Evolutionary conservation across 805 yeast species (phyloP).

Genomic region (Yamadazyma nakazawae): DNA sequence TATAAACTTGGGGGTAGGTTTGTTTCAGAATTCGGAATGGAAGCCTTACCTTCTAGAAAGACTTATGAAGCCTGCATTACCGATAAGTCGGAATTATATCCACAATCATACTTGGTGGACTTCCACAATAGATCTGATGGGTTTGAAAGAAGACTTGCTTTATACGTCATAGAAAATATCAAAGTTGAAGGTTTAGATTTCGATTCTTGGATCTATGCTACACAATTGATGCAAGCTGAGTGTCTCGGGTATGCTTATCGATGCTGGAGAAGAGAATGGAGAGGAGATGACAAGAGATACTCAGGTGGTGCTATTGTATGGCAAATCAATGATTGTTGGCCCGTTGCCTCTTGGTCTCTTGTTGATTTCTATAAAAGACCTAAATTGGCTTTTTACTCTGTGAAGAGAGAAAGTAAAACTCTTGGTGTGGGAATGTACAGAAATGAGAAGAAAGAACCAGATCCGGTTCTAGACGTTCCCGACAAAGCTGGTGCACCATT

Average conservation of each 20-base stretch:
- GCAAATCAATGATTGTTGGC: conserved; percentile 57
- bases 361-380: conserved; percentile 41
- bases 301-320: conserved; percentile 49
- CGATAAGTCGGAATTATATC: conserved; percentile 36
- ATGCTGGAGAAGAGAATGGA: conserved; percentile 49
- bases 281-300: conserved; percentile 24
- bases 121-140: conserved; percentile 47
- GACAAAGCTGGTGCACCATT: conserved; percentile 17
- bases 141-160: conserved; percentile 41
- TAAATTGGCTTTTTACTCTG: conserved; percentile 46
- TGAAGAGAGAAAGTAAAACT: conserved; percentile 41
- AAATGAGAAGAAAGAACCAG: conserved; percentile 10
- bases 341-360: conserved; percentile 50
- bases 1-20: conserved; percentile 45
- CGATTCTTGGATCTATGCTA: conserved; percentile 28
- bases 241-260: conserved; percentile 46
- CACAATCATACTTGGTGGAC: conserved; percentile 44
- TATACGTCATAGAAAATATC: conserved; percentile 46
- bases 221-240: conserved; percentile 52
- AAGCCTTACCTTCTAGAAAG: conserved; percentile 37
- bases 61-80: conserved; percentile 38
- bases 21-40: conserved; percentile 55
- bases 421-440: conserved; percentile 35
- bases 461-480: conserved; percentile 4
- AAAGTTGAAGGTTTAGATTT: conserved; percentile 32